Base-by-base conservation (phyloP, 345 rosid genomes). In the Hibiscus trionum region DNA sequence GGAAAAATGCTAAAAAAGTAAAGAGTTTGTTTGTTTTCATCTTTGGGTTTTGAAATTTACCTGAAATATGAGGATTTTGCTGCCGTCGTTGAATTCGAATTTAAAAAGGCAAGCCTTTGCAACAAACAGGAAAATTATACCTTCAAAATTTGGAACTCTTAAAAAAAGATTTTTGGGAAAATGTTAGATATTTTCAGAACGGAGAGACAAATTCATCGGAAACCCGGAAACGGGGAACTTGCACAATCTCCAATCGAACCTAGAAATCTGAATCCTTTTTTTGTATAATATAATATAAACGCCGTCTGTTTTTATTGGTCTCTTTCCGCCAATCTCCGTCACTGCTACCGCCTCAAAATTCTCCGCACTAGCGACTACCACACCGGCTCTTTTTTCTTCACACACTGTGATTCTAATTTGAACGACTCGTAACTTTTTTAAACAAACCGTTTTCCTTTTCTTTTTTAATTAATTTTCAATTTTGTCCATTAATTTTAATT, bases 401-500 rank as follows among this genome's bases (percentile, higher is more conserved):
- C 1, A 39, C 53, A 5, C 17, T 19, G 1, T 26, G 37, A 46
- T 46, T 66, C 56, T 26, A 47, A 66, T 66, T 46, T 31, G 29
- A 66, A 66, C 55, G 4, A 24, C 35, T 66, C 7, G 55, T 14
- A 4, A 5, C 47, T 14, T 26, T 46, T 15, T 21, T 2, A 59
- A 37, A 63, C 35, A 31, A 37, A 11, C 50, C 44, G 24, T 39
- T 63, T 37, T 63, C 21, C 11, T 10, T 17, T 6, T 16, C 0
- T 31, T 60, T 60, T 60, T 60, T 19, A 55, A 14, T 35, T 37
- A n/a, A n/a, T 63, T 44, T 64, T 44, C 69, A 42, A 12, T 21
- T 65, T 65, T 44, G 69, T 65, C 69, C 53, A 33, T 65, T 65
- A 42, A 65, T 11, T 65, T 65, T 42, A 42, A 21, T 65, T 65